phyloP scores from a whole-genome alignment of 148 eudicot species.

The Camellia japonica region DNA sequence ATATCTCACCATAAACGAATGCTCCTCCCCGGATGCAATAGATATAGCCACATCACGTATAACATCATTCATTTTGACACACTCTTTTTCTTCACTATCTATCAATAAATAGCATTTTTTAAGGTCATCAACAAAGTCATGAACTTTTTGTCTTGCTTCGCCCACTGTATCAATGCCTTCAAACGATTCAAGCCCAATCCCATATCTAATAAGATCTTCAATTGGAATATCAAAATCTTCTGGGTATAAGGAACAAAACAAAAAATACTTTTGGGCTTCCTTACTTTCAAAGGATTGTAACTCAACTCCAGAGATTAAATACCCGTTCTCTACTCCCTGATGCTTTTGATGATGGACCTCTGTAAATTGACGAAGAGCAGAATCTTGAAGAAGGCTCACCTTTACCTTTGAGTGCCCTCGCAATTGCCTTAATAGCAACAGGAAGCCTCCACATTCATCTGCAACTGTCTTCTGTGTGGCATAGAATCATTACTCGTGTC shows the following conservation, averaged over 20 bases:
- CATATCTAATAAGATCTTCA: constrained; percentile 2
- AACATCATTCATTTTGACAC: constrained; percentile 23
- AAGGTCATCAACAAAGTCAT: not conserved
- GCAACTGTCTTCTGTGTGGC: not conserved
- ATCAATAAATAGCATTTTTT: constrained; percentile 9
- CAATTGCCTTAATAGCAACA: constrained; percentile 2
- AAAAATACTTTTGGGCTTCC: no score
- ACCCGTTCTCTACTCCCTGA: no score
- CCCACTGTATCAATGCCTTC: not conserved
- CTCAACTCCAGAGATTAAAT: no score
- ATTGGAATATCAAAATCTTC: not conserved
- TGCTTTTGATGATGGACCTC: no score
- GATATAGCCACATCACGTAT: not conserved
- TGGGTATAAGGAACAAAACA: no score
- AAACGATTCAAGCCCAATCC: constrained; percentile 9
- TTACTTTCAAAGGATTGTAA: no score
- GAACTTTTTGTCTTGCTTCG: constrained; percentile 1
- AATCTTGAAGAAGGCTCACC: not conserved
- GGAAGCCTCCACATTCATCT: constrained; percentile 19
- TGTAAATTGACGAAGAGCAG: no score
- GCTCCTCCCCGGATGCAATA: no score
- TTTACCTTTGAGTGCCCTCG: not conserved
- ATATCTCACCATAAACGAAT: no score
- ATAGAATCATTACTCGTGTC: not conserved
- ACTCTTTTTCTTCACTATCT: not conserved